Evolutionary conservation across 2,329 filamentous ascomycete species (phyloP), one percentile per base, ranked within the genome.

Genomic region (Aureobasidium lini): DNA sequence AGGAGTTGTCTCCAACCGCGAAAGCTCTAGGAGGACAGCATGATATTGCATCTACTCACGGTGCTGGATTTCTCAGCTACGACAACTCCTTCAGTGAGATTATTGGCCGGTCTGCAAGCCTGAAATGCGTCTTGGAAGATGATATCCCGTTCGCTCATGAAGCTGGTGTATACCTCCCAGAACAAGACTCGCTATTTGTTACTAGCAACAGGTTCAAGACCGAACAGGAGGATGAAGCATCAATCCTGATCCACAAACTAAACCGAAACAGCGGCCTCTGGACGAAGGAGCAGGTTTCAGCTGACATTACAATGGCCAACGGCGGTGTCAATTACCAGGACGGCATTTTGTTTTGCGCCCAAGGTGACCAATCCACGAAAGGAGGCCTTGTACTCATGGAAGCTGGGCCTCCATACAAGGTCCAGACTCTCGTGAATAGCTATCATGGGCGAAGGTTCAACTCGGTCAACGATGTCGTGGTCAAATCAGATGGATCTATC

Each of bases 391-490:
- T 67, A 8, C 48, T 64, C 11, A 66, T 44, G 48, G 32, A 50
- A 60, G 64, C 28, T 15, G 62, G 13, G 47, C 36, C 13, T 61
- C 65, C 66, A 10, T 70, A 67, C 48, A 57, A 37, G 4, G 66
- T 64, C 18, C 62, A 57, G 34, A 66, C 64, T 0, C 70, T 87
- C 11, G 60, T 86, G 15, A 83, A 83, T 64, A 83, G 81, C 67
- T 87, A 75, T 67, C 82, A 82, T 52, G 82, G 83, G 16, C 77
- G 82, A 75, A 67, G 79, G 42, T 86, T 85, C 70, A 83, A 79
- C 67, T 84, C 82, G 0, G 70, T 84, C 10, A 85, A 85, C 63
- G 84, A 86, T 61, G 75, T 82, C 0, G 75, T 77, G 1, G 67
- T 83, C 54, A 76, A 83, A 61, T 81, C 9, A 65, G 82, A 78